Conservation (phyloP, 108 stramenopile species). For the Discostella stelligeroides region DNA sequence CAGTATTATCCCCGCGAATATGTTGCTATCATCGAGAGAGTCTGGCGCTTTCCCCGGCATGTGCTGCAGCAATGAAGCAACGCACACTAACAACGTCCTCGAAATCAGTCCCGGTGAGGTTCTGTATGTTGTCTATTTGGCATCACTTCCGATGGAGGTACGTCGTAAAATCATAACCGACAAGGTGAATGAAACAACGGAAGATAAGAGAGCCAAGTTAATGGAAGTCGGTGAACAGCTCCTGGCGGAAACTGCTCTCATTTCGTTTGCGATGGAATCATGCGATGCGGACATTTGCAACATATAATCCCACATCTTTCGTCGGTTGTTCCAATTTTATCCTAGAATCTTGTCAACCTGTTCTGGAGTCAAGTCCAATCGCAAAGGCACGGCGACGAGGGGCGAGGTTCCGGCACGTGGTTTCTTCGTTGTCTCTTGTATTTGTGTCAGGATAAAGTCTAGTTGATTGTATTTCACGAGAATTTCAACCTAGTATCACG, state of each 20-base stretch:
- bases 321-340: background rate
- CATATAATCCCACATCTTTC: background rate
- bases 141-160: slow-evolving; percentile 47
- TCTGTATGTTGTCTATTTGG: slow-evolving; percentile 63
- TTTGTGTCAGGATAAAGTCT: slow-evolving; percentile 60
- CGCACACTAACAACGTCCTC: slow-evolving; percentile 17
- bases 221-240: slow-evolving; percentile 51
- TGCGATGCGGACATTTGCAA: slow-evolving; percentile 52
- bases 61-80: slow-evolving; percentile 17
- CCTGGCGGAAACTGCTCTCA: slow-evolving; percentile 63
- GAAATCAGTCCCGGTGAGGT: slow-evolving; percentile 53
- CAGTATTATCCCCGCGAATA: background rate
- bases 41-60: background rate
- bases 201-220: slow-evolving; percentile 11
- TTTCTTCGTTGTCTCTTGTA: slow-evolving; percentile 71
- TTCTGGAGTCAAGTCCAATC: slow-evolving; percentile 66
- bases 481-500: slow-evolving; percentile 58
- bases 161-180: slow-evolving; percentile 42
- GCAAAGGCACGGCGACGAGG: slow-evolving; percentile 69
- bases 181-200: background rate
- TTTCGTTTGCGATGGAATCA: slow-evolving; percentile 63
- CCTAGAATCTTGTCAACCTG: slow-evolving; percentile 67
- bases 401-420: slow-evolving; percentile 69
- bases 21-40: background rate
- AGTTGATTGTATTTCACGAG: slow-evolving; percentile 72